A percentile compares a stretch with the other conserved stretches of the same genome.
phyloP scores from a whole-genome alignment of 2,329 filamentous ascomycete genomes.

The Ramularia endophylla region DNA sequence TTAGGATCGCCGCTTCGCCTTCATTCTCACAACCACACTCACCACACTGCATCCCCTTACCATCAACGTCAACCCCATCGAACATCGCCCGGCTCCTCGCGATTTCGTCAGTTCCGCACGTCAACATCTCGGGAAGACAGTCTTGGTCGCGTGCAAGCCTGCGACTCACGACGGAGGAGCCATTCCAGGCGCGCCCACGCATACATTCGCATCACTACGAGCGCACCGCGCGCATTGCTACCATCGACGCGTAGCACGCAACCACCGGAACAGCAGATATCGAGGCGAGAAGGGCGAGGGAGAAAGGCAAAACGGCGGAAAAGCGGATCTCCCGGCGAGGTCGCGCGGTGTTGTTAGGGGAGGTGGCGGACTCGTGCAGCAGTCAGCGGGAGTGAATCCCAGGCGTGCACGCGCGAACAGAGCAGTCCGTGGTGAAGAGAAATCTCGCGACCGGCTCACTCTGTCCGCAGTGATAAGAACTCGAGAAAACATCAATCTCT shows the following conservation, averaged over 20 bases:
- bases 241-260: constrained; percentile 21
- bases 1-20: constrained; percentile 5
- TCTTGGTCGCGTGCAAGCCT: constrained; percentile 17
- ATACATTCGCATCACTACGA: constrained; percentile 13
- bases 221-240: constrained; percentile 21
- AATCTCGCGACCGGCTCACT: neutral
- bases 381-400: constrained; percentile 7
- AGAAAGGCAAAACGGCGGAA: constrained; percentile 18
- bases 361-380: constrained; percentile 19
- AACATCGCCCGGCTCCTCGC: constrained; percentile 28
- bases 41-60: constrained; percentile 15
- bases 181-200: constrained; percentile 7
- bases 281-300: constrained; percentile 10
- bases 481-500: neutral
- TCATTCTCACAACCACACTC: constrained; percentile 2
- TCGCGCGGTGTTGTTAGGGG: constrained; percentile 26
- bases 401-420: constrained; percentile 8
- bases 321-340: constrained; percentile 26
- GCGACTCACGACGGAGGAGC: constrained; percentile 18
- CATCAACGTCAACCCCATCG: constrained; percentile 20
- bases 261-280: constrained; percentile 9
- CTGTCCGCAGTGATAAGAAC: neutral
- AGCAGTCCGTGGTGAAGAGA: constrained; percentile 4
- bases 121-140: constrained; percentile 11
- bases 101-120: constrained; percentile 20